phyloP scores from a whole-genome alignment of 257 asterid species.

The Linaria vulgaris region DNA sequence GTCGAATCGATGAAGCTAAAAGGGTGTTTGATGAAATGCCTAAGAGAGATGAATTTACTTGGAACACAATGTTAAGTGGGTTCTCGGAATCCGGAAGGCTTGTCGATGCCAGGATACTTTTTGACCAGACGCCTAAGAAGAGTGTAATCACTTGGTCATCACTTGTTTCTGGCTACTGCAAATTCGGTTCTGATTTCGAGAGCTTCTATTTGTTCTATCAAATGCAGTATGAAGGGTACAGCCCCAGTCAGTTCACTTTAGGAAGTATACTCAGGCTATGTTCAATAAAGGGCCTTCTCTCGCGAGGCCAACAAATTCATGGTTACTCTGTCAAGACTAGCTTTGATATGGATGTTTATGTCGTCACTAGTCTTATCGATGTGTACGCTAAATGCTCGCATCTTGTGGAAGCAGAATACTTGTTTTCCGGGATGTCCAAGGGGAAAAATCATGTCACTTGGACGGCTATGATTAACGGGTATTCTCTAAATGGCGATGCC shows the following conservation, averaged over 20 bases:
- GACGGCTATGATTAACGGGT: conserved; percentile 86
- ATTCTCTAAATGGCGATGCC: conserved; percentile 58
- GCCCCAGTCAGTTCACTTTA: conserved; percentile 60
- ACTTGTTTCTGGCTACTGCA: conserved; percentile 79
- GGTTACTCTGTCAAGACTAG: conserved; percentile 55
- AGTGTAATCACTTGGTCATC: conserved; percentile 75
- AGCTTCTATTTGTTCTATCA: conserved; percentile 55
- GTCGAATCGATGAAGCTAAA: conserved; percentile 59
- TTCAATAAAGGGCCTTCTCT: conserved; percentile 54
- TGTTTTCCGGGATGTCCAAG: conserved; percentile 47
- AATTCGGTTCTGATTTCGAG: conserved; percentile 55
- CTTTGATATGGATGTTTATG: conserved; percentile 55
- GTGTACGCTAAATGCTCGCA: conserved; percentile 63
- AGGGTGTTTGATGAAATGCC: conserved; percentile 69
- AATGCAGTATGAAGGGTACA: conserved; percentile 57
- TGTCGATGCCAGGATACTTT: conserved; percentile 56
- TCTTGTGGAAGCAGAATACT: conserved; percentile 54
- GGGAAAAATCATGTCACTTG: conserved; percentile 87
- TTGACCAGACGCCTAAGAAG: conserved; percentile 45
- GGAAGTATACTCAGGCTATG: conserved; percentile 75
- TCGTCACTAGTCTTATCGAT: conserved; percentile 75
- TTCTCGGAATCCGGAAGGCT: conserved; percentile 62
- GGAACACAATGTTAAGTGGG: conserved; percentile 71
- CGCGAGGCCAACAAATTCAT: conserved; percentile 62
- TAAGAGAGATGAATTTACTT: conserved; percentile 59